A percentile compares a stretch with the other conserved stretches of the same genome.
Conservation (phyloP, 2,329 filamentous ascomycete genomes). For the Ophiosphaerella korrae region DNA sequence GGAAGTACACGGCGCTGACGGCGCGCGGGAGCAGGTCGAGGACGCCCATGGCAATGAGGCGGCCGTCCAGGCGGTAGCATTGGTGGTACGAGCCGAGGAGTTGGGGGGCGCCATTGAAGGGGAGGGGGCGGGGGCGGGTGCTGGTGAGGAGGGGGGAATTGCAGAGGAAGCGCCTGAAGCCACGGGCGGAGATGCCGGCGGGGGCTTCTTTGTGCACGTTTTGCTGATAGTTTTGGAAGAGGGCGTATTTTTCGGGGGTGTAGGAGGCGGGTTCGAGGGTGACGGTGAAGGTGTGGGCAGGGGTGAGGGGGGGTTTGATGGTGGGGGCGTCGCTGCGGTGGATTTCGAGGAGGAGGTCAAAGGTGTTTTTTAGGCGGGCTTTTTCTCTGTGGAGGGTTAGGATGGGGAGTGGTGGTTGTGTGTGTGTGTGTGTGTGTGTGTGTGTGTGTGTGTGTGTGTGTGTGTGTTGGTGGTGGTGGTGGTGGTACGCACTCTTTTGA, state of each 20-base stretch:
- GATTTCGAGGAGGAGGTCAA: conserved; percentile 68
- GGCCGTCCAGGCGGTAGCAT: conserved; percentile 78
- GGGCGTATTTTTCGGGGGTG: conserved; percentile 73
- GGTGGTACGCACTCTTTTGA: conserved; percentile 64
- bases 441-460: no score
- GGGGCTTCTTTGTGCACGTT: conserved; percentile 72
- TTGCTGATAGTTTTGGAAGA: conserved; percentile 78
- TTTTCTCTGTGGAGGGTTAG: conserved; percentile 51
- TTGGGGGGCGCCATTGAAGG: conserved; percentile 56
- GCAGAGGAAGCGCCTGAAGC: conserved; percentile 77
- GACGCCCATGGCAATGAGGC: conserved; percentile 75
- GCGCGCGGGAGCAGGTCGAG: conserved; percentile 76
- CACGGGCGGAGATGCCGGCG: conserved; percentile 61
- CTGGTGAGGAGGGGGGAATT: conserved; percentile 62
- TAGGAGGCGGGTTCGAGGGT: conserved; percentile 73
- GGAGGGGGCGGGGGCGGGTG: conserved; percentile 1
- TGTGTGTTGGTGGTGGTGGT: no score
- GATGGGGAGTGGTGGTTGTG: neutral
- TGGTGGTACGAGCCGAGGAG: conserved; percentile 78
- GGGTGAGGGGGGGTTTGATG: conserved; percentile 64
- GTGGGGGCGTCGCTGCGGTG: conserved; percentile 68
- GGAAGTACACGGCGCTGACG: conserved; percentile 82
- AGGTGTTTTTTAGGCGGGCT: conserved; percentile 68
- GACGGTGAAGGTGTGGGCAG: conserved; percentile 70
- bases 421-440: no score